Evolutionary conservation across 768 basidiomycete genomes (phyloP), one percentile per base, ranked within the genome.

Genomic region (Leccinellum albellum): DNA sequence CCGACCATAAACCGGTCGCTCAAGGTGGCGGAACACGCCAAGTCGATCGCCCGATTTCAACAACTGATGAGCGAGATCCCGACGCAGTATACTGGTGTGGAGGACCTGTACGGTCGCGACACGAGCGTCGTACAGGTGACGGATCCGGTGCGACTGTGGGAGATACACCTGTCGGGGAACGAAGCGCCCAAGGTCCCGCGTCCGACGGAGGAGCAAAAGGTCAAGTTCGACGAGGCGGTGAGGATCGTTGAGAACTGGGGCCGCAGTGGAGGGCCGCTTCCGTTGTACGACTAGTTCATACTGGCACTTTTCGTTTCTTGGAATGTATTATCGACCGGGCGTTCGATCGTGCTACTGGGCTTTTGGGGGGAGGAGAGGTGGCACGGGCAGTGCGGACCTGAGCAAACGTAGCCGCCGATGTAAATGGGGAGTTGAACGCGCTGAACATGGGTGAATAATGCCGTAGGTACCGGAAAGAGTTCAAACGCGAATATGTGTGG

Each of bases 41-140:
- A 55, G 2, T 21, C 26, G 14, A 50, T 63, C 40, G 20, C 35
- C 23, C 20, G 87, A 66, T 77, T 92, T 31, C 74, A 86, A 50
- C 50, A 24, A 4, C 85, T 90, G 68, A 72, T 91, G 84, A 85
- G 65, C 50, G 64, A 1, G 82, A 84, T 20, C 32, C 64, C 60
- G 10, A 28, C 33, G 14, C 65, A 66, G 29, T 65, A 61, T 50
- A 79, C 80, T 0, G 85, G 85, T 2, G 82, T 79, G 54, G 75
- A 87, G 68, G 88, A 91, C 66, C 85, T 89, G 58, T 91, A 91
- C 61, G 85, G 84, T 1, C 59, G 83, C 59, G 77, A 88, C 66
- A 85, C 78, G 9, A 82, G 84, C 68, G 88, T 89, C 58, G 74
- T 78, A 7, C 87, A 82, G 75, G 76, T 74, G 6, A 82, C 55